phyloP scores from a whole-genome alignment of 2,329 filamentous ascomycete genomes.

The Exophiala sp. region DNA sequence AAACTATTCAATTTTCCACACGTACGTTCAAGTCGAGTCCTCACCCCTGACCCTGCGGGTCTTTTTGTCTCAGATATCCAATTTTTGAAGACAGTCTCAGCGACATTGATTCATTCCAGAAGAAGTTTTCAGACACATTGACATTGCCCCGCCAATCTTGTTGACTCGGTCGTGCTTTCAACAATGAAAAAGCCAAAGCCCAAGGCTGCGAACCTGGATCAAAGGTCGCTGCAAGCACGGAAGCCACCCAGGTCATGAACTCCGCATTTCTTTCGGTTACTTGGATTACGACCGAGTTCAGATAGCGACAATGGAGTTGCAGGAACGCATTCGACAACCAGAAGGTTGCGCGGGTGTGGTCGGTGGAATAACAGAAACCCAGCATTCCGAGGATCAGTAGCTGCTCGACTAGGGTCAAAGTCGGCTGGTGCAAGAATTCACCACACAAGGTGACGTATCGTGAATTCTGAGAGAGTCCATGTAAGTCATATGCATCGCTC shows the following conservation, averaged over 20 bases:
- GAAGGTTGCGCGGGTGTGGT: conserved; percentile 13
- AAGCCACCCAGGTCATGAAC: conserved; percentile 11
- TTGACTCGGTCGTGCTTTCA: conserved; percentile 5
- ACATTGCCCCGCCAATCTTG: conserved; percentile 16
- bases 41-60: conserved; percentile 4
- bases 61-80: conserved; percentile 2
- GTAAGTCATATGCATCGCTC: conserved; percentile 7
- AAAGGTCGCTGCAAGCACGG: conserved; percentile 11
- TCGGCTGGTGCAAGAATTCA: conserved; percentile 13
- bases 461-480: conserved; percentile 8
- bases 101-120: conserved; percentile 17
- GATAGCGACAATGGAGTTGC: conserved; percentile 10
- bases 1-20: no score
- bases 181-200: conserved; percentile 4
- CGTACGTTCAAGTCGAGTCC: neutral
- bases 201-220: conserved; percentile 7
- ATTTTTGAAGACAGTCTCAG: conserved; percentile 14
- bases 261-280: conserved; percentile 10
- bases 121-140: conserved; percentile 9
- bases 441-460: conserved; percentile 13
- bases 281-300: conserved; percentile 7
- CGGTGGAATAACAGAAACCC: conserved; percentile 15
- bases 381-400: conserved; percentile 12
- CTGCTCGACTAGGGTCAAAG: conserved; percentile 10
- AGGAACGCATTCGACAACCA: conserved; percentile 14